Evolutionary conservation across 2,329 filamentous ascomycete genomes (phyloP).

Genomic region (Periglandula ipomoeae): DNA sequence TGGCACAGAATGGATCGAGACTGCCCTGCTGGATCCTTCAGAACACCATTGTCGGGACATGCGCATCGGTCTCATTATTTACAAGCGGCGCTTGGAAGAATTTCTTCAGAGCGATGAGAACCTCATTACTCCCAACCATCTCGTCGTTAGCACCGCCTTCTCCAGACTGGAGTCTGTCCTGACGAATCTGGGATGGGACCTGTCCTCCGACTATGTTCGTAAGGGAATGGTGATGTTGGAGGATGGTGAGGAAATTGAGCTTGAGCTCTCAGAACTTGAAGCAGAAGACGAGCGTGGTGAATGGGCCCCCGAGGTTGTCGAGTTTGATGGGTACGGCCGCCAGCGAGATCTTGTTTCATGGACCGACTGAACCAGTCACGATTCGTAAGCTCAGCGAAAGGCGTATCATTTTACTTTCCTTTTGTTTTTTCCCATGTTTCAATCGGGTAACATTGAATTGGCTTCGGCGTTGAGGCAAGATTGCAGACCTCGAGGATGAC

Average conservation of each 20-base stretch:
- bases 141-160: conserved; percentile 38
- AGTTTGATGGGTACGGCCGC: conserved; percentile 41
- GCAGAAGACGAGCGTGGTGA: conserved; percentile 46
- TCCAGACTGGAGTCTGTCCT: conserved; percentile 21
- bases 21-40: conserved; percentile 31
- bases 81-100: conserved; percentile 45
- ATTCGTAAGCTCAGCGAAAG: neutral
- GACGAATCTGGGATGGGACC: conserved; percentile 45
- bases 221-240: conserved; percentile 41
- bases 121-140: conserved; percentile 28
- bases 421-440: too few relatives aligned
- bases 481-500: neutral
- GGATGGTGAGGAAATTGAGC: conserved; percentile 40
- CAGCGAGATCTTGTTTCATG: conserved; percentile 44
- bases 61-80: conserved; percentile 40
- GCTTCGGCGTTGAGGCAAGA: neutral
- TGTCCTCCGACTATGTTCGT: conserved; percentile 39
- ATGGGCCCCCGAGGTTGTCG: conserved; percentile 43
- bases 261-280: conserved; percentile 40
- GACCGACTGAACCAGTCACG: conserved; percentile 17
- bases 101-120: conserved; percentile 25
- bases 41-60: conserved; percentile 26
- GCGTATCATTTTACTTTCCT: too few relatives aligned
- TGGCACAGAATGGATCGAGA: conserved; percentile 38
- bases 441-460: neutral